Evolutionary conservation across 2,329 filamentous ascomycete genomes (phyloP), one percentile per base, ranked within the genome.

Genomic region (Saccharata proteae): DNA sequence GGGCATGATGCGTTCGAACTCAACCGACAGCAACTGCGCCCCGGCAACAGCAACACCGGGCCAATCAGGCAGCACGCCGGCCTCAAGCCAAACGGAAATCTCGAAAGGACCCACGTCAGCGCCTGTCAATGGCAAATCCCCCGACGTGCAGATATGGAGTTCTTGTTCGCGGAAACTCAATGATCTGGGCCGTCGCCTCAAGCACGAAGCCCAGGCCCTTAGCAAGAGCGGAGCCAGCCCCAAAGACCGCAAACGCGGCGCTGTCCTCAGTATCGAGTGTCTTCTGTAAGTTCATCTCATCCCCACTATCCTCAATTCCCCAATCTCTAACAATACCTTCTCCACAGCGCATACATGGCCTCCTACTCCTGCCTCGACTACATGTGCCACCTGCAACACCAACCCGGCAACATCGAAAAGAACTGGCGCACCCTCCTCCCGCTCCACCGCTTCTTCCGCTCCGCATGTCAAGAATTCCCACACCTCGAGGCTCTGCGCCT

Each of bases 181-280:
- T 21, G 47, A 43, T 3, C 49, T 61, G 32, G 62, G 61, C 7
- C 55, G 58, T 6, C 50, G 57, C 2, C 45, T 65, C n/a, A 66
- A 66, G 44, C 60, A 64, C 32, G 54, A 59, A 29, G 52, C 54
- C 3, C 49, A 55, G 23, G 27, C 20, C 30, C 22, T 11, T 19
- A 43, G 13, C 38, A 41, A 27, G 43, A 40, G 8, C 43, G 47
- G 19, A 30, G 20, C 44, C 18, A 48, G 34, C 2, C 48, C 53
- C 21, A 42, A 48, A 13, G 54, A 58, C 16, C 43, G 47, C 25
- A 54, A 57, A 40, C 48, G 47, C 6, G 51, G 46, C 3, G 61
- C 62, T 4, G 49, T 61, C 19, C 58, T 54, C 27, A 49, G 54
- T 17, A 29, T 65, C n/a, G 62, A 66, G 38, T 62, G 58, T 25